Percentiles rank a stretch among this genome's conserved stretches.
Evolutionary conservation across 1,284 basidiomycete species (phyloP).

Genomic region (Boletellus dicymbophilus): DNA sequence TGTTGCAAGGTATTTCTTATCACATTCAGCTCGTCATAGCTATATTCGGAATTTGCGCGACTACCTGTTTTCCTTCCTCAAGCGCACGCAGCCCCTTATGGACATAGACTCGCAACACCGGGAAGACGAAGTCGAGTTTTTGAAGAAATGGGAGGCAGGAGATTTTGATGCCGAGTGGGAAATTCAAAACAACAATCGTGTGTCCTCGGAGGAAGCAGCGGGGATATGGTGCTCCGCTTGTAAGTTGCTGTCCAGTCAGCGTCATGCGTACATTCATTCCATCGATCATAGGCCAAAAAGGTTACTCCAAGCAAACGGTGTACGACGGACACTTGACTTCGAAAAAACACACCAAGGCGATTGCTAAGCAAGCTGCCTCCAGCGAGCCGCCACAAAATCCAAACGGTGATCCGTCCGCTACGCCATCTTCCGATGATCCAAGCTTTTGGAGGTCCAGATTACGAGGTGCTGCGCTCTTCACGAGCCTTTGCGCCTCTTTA

Average conservation of each 20-base stretch:
- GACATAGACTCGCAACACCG: constrained; percentile 75
- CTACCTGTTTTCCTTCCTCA: constrained; percentile 87
- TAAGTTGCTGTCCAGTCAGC: constrained; percentile 45
- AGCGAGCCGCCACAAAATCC: constrained; percentile 57
- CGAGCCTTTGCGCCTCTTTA: constrained; percentile 70
- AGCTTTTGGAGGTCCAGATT: constrained; percentile 58
- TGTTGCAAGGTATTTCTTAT: not conserved
- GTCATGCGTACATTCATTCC: constrained; percentile 7
- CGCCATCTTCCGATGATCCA: constrained; percentile 30
- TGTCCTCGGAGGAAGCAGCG: constrained; percentile 41
- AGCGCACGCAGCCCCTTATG: constrained; percentile 86
- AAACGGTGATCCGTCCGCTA: constrained; percentile 48
- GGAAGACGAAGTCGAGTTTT: constrained; percentile 72
- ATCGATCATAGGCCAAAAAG: constrained; percentile 73
- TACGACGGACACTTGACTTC: constrained; percentile 96
- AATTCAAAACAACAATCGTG: constrained; percentile 44
- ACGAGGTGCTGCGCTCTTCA: constrained; percentile 71
- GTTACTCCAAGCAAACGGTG: constrained; percentile 96
- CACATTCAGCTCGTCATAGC: constrained; percentile 39
- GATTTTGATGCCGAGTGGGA: constrained; percentile 79
- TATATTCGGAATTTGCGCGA: constrained; percentile 83
- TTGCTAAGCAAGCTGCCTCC: constrained; percentile 66
- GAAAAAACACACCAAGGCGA: constrained; percentile 93
- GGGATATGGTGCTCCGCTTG: constrained; percentile 98
- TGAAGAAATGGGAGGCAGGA: constrained; percentile 77